Percentiles rank a stretch among this genome's conserved stretches.
Evolutionary conservation across 345 rosid genomes (phyloP).

Genomic region (Geranium brycei): DNA sequence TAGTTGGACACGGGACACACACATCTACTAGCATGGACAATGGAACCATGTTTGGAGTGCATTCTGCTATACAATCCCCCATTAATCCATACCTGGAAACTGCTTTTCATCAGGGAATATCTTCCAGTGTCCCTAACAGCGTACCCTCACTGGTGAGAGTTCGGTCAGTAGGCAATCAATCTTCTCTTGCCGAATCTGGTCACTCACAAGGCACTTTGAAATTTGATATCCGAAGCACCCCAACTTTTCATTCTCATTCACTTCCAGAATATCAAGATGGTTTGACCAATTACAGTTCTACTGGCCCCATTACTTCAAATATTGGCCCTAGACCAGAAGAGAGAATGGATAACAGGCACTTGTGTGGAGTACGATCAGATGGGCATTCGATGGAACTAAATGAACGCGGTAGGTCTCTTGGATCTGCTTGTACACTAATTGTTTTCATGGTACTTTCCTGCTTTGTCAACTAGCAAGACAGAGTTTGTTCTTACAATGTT

Average conservation of each 20-base stretch:
- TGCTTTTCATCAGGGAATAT: slow-evolving; percentile 29
- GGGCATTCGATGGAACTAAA: slow-evolving; percentile 30
- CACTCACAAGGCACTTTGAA: neutral
- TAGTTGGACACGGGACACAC: slow-evolving; percentile 32
- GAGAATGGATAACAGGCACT: slow-evolving; percentile 26
- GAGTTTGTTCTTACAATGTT: neutral
- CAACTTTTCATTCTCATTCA: neutral
- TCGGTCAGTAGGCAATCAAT: slow-evolving; percentile 42
- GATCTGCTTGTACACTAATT: slow-evolving; percentile 5
- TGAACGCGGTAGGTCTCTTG: slow-evolving; percentile 27
- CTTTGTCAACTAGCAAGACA: neutral
- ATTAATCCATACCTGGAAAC: slow-evolving; percentile 44
- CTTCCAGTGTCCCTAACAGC: slow-evolving; percentile 56
- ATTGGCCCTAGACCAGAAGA: slow-evolving; percentile 22
- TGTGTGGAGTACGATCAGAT: slow-evolving; percentile 19
- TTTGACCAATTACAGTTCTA: neutral
- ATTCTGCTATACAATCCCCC: slow-evolving; percentile 32
- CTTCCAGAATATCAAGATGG: neutral
- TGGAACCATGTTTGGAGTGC: slow-evolving; percentile 41
- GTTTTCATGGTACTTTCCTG: slow-evolving; percentile 3
- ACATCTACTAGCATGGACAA: slow-evolving; percentile 38
- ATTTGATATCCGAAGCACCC: neutral
- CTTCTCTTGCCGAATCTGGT: slow-evolving; percentile 41
- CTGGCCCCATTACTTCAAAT: slow-evolving; percentile 11
- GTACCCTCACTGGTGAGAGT: slow-evolving; percentile 46